phyloP scores from a whole-genome alignment of 371 early-diverging fungal genomes.

The Mortierella sp. region DNA sequence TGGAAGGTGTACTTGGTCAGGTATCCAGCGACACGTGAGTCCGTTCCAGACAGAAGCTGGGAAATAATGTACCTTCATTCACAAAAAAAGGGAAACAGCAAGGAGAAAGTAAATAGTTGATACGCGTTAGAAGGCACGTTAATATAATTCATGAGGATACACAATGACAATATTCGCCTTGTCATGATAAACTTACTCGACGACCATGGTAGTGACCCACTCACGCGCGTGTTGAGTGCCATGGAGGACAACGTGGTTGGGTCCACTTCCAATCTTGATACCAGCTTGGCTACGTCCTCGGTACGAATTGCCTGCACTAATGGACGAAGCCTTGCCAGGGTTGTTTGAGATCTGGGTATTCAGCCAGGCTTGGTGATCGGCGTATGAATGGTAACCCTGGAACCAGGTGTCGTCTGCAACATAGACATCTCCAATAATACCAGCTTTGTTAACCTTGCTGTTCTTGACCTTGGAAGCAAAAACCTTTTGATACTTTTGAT shows the following conservation, averaged over 20 bases:
- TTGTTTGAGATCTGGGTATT: constrained; percentile 38
- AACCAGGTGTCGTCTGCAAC: constrained; percentile 38
- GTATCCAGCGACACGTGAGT: constrained; percentile 49
- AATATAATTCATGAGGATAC: background rate
- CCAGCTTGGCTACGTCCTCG: constrained; percentile 39
- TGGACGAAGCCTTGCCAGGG: constrained; percentile 26
- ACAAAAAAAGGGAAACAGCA: background rate
- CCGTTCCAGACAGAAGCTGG: constrained; percentile 47
- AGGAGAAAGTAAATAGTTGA: no score
- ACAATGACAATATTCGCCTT: background rate
- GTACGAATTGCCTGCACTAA: constrained; percentile 45
- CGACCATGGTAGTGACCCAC: constrained; percentile 23
- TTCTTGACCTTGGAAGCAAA: constrained; percentile 11
- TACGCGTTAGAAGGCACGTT: background rate
- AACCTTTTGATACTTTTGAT: constrained; percentile 9
- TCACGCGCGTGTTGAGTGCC: constrained; percentile 44
- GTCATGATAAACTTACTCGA: constrained; percentile 14
- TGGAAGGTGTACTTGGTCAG: constrained; percentile 51
- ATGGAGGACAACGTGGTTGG: constrained; percentile 52
- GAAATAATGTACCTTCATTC: constrained; percentile 22
- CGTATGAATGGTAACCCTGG: constrained; percentile 42
- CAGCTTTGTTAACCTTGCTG: constrained; percentile 5
- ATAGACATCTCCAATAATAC: constrained; percentile 6
- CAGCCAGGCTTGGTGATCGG: constrained; percentile 45
- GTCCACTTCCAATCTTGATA: constrained; percentile 53